Evolutionary conservation across 495 filamentous ascomycete genomes (phyloP), one percentile per base, ranked within the genome.

Genomic region (Xylona heveae): DNA sequence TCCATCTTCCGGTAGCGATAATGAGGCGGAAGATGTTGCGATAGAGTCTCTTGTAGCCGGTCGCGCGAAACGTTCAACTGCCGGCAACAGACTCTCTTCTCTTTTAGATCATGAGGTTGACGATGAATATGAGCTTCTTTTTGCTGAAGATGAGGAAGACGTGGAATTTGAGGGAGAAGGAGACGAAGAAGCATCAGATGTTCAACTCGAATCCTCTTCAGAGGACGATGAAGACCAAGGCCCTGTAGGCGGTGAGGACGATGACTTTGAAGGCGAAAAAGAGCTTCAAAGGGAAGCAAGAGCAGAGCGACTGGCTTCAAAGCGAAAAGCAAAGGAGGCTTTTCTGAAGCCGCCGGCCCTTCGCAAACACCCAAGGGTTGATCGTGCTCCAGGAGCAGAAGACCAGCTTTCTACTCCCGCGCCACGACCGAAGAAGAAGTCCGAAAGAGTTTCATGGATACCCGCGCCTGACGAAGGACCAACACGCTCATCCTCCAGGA

Each of bases 381-480:
- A 77, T 52, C 54, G 69, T 3, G 47, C 51, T 20, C 38, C 43
- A 1, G 4, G 10, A 10, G 31, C 15, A 14, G 12, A n/a, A 1
- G 15, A n/a, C 24, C 15, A 15, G 14, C 44, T 56, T 32, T 47
- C 58, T 19, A 51, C 50, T 23, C 44, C 55, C 18, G 51, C 62
- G 10, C 60, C 74, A 13, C 66, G 77, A 36, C 75, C 74, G 3
- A 84, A 80, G 59, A 97, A 93, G 60, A 94, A 92, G 53, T 82
- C 78, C 3, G 88, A 94, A 53, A 69, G 83, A 25, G 61, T 72
- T 24, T 91, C 81, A 36, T 93, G 83, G 81, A 61, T 94, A 19
- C 83, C 78, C 5, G 71, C 74, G 1, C 49, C 59, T 6, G 76
- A 78, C 35, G 82, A 92, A 43, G 68, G 72, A 37, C 81, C 83